A percentile compares a stretch with the other conserved stretches of the same genome.
Evolutionary conservation across 2,329 filamentous ascomycete genomes (phyloP).

Genomic region (Drechslerella coelobrocha): DNA sequence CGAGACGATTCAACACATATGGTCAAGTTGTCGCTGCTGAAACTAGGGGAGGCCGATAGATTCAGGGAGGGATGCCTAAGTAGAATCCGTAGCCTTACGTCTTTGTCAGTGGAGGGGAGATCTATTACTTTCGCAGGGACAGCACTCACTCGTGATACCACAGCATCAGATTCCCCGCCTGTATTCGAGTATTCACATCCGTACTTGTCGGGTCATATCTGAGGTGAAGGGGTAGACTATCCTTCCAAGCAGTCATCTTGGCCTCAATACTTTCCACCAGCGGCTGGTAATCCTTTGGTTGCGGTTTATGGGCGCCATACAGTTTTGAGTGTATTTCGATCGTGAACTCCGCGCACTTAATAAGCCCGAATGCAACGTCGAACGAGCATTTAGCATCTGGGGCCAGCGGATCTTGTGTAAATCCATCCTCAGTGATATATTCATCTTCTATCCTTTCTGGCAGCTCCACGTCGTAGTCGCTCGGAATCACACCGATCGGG

Average conservation of each 20-base stretch:
- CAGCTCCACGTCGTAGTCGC: conserved; percentile 80
- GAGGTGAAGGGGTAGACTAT: conserved; percentile 69
- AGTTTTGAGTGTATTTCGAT: conserved; percentile 78
- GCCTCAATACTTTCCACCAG: conserved; percentile 71
- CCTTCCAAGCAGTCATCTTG: conserved; percentile 69
- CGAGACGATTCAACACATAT: conserved; percentile 72
- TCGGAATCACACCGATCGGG: conserved; percentile 74
- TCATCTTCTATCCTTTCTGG: conserved; percentile 76
- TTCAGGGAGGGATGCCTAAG: conserved; percentile 69
- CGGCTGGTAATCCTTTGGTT: conserved; percentile 67
- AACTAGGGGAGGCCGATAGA: conserved; percentile 63
- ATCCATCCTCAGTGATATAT: conserved; percentile 69
- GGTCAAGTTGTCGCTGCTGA: conserved; percentile 69
- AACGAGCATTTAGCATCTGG: conserved; percentile 69
- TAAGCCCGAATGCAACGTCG: conserved; percentile 60
- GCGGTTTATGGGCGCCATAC: conserved; percentile 72
- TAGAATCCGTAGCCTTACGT: conserved; percentile 63
- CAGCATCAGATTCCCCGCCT: conserved; percentile 65
- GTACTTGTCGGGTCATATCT: conserved; percentile 59
- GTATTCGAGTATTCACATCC: conserved; percentile 61
- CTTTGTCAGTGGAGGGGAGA: conserved; percentile 7
- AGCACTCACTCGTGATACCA: conserved; percentile 62
- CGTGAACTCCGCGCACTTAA: conserved; percentile 70
- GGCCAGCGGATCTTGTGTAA: conserved; percentile 63
- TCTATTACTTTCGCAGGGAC: not conserved